These are phyloP conservation scores for Acephala macrosclerotiorum DNA, from an alignment of 2,329 filamentous ascomycete species.

Conservation along the genomic window DNA sequence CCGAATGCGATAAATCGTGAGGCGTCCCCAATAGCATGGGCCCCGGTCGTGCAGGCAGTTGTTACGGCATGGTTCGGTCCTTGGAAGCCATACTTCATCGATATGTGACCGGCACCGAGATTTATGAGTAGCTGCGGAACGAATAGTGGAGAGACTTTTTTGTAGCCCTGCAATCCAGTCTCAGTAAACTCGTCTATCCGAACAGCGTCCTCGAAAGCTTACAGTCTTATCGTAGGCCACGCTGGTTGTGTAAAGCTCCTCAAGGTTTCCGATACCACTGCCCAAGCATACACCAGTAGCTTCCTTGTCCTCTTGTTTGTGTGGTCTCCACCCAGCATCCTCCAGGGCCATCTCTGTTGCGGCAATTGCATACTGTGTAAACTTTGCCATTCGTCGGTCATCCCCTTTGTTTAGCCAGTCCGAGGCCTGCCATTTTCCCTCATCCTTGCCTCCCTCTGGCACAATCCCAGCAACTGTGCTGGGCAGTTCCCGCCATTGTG, in stretches of 20 bases:
- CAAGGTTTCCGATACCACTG: constrained; percentile 93
- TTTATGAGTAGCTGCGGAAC: constrained; percentile 95
- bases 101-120: constrained; percentile 91
- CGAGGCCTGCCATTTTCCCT: constrained; percentile 56
- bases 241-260: constrained; percentile 87
- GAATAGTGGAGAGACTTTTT: constrained; percentile 91
- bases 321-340: constrained; percentile 76
- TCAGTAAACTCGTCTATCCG: constrained; percentile 31
- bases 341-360: constrained; percentile 85
- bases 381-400: constrained; percentile 84
- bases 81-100: constrained; percentile 88
- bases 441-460: constrained; percentile 59
- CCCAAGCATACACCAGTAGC: constrained; percentile 90
- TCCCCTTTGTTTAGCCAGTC: constrained; percentile 63
- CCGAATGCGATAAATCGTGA: constrained; percentile 90
- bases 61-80: constrained; percentile 93
- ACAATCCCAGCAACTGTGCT: constrained; percentile 88
- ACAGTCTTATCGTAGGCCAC: constrained; percentile 78
- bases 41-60: constrained; percentile 95
- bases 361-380: constrained; percentile 90
- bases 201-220: constrained; percentile 23
- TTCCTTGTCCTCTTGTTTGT: constrained; percentile 66
- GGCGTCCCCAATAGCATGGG: constrained; percentile 93
- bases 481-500: constrained; percentile 73
- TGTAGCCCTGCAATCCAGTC: constrained; percentile 72